Evolutionary conservation across 495 filamentous ascomycete species (phyloP).

Genomic region (Penicillium cinerascens): DNA sequence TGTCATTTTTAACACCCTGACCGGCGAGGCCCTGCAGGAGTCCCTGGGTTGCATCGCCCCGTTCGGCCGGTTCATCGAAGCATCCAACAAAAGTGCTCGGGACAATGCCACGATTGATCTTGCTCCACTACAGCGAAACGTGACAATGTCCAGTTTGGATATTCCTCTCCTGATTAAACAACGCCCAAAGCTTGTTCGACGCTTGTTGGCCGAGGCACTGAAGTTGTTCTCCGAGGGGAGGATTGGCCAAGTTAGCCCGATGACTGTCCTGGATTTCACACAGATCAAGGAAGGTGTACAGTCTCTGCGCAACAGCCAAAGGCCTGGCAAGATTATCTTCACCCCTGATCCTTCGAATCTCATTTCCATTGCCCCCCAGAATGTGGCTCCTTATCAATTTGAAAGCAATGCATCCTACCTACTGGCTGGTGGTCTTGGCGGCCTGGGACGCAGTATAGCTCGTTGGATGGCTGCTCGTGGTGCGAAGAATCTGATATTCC

Average conservation of each 20-base stretch:
- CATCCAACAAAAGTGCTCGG: slow-evolving; percentile 36
- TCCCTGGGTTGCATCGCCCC: slow-evolving; percentile 48
- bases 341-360: slow-evolving; percentile 4
- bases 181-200: slow-evolving; percentile 2
- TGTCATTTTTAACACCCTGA: slow-evolving; percentile 49
- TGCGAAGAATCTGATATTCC: slow-evolving; percentile 27
- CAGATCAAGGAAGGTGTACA: slow-evolving; percentile 11
- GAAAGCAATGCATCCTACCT: slow-evolving; percentile 17
- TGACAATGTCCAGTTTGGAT: slow-evolving; percentile 25
- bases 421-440: slow-evolving; percentile 41
- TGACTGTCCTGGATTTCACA: slow-evolving; percentile 6
- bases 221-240: slow-evolving; percentile 4
- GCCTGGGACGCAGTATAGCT: slow-evolving; percentile 35
- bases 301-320: not conserved
- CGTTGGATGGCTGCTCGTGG: slow-evolving; percentile 37
- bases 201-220: slow-evolving; percentile 4
- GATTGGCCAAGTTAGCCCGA: slow-evolving; percentile 1
- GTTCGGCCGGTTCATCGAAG: slow-evolving; percentile 46
- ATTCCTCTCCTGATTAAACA: slow-evolving; percentile 16
- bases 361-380: slow-evolving; percentile 14
- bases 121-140: slow-evolving; percentile 13
- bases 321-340: slow-evolving; percentile 11
- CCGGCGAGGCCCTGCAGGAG: slow-evolving; percentile 39
- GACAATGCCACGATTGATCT: slow-evolving; percentile 19
- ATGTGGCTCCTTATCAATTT: slow-evolving; percentile 16